Percentiles rank a stretch among this genome's conserved stretches.
Conservation (phyloP, 2,329 filamentous ascomycete genomes). For the Akanthomyces muscarius region DNA sequence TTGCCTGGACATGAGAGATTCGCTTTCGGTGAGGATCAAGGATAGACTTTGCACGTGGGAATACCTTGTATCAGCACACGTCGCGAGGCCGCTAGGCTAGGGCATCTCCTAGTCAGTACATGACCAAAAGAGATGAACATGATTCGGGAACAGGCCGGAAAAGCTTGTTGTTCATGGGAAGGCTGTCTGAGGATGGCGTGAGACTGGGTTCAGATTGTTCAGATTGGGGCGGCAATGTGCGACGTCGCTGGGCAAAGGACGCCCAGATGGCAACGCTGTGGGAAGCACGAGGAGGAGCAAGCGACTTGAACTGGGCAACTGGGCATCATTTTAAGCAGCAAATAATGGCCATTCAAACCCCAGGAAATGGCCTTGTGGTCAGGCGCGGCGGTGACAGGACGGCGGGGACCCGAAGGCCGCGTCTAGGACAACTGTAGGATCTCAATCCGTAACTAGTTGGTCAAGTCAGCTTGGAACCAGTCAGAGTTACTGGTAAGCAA, state of each 20-base stretch:
- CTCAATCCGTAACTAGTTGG: too few relatives aligned
- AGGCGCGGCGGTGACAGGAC: not conserved
- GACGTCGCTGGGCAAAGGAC: not conserved
- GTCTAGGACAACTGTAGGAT: not conserved
- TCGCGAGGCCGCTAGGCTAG: not conserved
- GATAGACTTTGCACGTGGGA: slow-evolving; percentile 10
- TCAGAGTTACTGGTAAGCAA: not conserved
- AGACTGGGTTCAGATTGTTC: not conserved
- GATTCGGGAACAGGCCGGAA: not conserved
- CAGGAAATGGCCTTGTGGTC: slow-evolving; percentile 29
- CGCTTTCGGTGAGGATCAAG: not conserved
- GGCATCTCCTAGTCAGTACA: not conserved
- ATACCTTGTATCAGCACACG: not conserved
- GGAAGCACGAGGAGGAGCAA: not conserved
- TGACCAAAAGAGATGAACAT: not conserved
- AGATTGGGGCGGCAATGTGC: not conserved
- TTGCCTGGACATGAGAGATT: not conserved
- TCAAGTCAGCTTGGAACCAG: too few relatives aligned
- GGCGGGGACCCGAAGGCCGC: not conserved
- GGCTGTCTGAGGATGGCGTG: not conserved
- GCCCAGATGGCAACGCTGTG: too few relatives aligned
- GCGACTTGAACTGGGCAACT: not conserved
- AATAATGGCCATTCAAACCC: slow-evolving; percentile 28
- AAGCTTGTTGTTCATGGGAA: not conserved
- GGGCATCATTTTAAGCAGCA: not conserved